Percentiles rank a stretch among this genome's conserved stretches.
phyloP scores from a whole-genome alignment of 805 yeast genomes.

The Yamadazyma laniorum region DNA sequence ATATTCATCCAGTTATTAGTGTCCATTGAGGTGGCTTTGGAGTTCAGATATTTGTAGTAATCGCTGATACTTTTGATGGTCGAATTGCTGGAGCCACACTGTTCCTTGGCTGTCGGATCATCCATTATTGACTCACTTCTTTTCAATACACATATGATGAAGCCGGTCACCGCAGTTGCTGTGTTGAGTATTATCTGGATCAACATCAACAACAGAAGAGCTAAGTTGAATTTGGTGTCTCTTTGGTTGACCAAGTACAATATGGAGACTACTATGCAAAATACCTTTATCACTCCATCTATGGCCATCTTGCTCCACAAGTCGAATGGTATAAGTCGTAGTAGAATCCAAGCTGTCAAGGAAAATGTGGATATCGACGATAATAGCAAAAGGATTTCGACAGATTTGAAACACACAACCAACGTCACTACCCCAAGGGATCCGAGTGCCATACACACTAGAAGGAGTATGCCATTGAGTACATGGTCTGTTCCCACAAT shows the following conservation, averaged over 20 bases:
- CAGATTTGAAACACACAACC: not conserved
- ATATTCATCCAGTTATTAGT: constrained; percentile 15
- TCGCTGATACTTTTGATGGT: not conserved
- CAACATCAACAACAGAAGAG: constrained; percentile 7
- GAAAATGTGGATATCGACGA: constrained; percentile 7
- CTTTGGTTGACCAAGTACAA: constrained; percentile 1
- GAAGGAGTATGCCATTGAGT: constrained; percentile 2
- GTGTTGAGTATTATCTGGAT: constrained; percentile 7
- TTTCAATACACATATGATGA: constrained; percentile 1
- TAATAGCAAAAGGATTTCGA: constrained; percentile 2
- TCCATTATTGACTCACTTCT: too few species aligned
- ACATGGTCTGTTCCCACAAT: constrained; percentile 3
- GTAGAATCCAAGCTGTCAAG: constrained; percentile 11
- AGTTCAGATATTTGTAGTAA: not conserved
- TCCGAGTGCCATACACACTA: constrained; percentile 9
- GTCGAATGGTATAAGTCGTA: constrained; percentile 9
- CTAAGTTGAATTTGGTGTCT: not conserved
- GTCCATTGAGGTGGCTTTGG: constrained; percentile 3
- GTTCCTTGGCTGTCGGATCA: too few species aligned
- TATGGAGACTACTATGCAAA: constrained; percentile 5
- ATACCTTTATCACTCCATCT: constrained; percentile 2
- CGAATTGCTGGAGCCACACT: not conserved
- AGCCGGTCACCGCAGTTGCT: constrained; percentile 2
- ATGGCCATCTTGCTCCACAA: not conserved
- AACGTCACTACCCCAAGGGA: constrained; percentile 4